phyloP scores from a whole-genome alignment of 495 filamentous ascomycete genomes.

The Penicillium argentinense region DNA sequence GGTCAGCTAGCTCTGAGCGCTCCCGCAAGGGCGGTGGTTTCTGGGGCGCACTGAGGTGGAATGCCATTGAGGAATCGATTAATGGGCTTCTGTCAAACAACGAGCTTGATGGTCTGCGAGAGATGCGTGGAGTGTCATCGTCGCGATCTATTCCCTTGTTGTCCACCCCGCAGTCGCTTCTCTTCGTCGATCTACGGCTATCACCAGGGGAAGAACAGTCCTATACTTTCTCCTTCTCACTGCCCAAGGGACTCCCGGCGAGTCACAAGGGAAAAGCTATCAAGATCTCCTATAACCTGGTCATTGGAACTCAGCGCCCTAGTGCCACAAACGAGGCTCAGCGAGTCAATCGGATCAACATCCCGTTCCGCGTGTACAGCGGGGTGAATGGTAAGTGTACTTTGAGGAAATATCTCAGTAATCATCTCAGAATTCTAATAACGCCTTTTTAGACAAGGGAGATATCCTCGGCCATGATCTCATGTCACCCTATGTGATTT shows the following conservation, averaged over 20 bases:
- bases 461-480: constrained; percentile 80
- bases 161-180: constrained; percentile 92
- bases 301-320: constrained; percentile 88
- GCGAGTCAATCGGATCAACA: constrained; percentile 81
- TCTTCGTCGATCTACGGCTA: constrained; percentile 90
- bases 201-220: constrained; percentile 86
- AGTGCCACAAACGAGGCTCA: constrained; percentile 75
- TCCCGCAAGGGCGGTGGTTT: constrained; percentile 76
- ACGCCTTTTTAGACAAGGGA: constrained; percentile 51
- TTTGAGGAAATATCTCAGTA: background rate
- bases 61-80: constrained; percentile 82
- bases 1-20: constrained; percentile 50
- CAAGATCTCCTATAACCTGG: constrained; percentile 86
- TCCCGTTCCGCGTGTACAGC: constrained; percentile 93
- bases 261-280: constrained; percentile 91
- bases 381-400: constrained; percentile 70
- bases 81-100: constrained; percentile 80
- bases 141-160: constrained; percentile 84
- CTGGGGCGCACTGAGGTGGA: constrained; percentile 84
- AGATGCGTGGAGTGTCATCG: constrained; percentile 81
- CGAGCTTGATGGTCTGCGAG: constrained; percentile 87
- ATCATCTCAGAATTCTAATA: constrained; percentile 12
- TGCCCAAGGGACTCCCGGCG: constrained; percentile 85
- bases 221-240: constrained; percentile 79
- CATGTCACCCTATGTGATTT: constrained; percentile 88